These are phyloP conservation scores for Fonsecaea erecta DNA, from an alignment of 2,329 filamentous ascomycete species.

Conservation along the genomic window DNA sequence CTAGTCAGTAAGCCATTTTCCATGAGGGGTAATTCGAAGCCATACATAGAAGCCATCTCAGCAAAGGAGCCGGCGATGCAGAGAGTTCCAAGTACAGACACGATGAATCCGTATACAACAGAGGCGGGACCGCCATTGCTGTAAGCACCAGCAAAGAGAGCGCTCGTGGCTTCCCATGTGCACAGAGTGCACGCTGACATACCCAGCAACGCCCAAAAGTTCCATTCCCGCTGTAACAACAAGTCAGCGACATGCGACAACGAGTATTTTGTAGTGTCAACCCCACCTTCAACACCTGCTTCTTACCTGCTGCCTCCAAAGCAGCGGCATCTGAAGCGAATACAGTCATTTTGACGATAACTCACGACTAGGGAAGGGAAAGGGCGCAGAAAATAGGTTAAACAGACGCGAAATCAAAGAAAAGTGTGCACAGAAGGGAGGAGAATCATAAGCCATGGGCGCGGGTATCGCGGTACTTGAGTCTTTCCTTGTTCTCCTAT, in stretches of 20 bases:
- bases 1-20: not conserved
- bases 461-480: slow-evolving; percentile 15
- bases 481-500: slow-evolving; percentile 1
- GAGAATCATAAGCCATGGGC: slow-evolving; percentile 1
- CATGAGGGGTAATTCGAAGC: slow-evolving; percentile 5
- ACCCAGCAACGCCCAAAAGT: slow-evolving; percentile 30
- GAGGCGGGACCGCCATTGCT: slow-evolving; percentile 35
- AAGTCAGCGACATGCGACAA: slow-evolving; percentile 5
- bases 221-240: slow-evolving; percentile 29
- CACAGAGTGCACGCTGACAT: slow-evolving; percentile 37
- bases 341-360: slow-evolving; percentile 20
- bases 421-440: not conserved
- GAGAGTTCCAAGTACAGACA: slow-evolving; percentile 43
- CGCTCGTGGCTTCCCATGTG: slow-evolving; percentile 37
- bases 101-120: slow-evolving; percentile 34
- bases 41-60: slow-evolving; percentile 47
- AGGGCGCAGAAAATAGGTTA: not conserved
- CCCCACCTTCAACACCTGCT: slow-evolving; percentile 30
- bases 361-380: not conserved
- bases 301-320: slow-evolving; percentile 32
- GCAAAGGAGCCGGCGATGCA: slow-evolving; percentile 47
- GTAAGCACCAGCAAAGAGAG: slow-evolving; percentile 34
- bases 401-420: slow-evolving; percentile 6
- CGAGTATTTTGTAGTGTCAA: not conserved
- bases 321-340: slow-evolving; percentile 31